A percentile compares a stretch with the other conserved stretches of the same genome.
Conservation (phyloP, 805 yeast genomes). For the Suhomyces prunicola region DNA sequence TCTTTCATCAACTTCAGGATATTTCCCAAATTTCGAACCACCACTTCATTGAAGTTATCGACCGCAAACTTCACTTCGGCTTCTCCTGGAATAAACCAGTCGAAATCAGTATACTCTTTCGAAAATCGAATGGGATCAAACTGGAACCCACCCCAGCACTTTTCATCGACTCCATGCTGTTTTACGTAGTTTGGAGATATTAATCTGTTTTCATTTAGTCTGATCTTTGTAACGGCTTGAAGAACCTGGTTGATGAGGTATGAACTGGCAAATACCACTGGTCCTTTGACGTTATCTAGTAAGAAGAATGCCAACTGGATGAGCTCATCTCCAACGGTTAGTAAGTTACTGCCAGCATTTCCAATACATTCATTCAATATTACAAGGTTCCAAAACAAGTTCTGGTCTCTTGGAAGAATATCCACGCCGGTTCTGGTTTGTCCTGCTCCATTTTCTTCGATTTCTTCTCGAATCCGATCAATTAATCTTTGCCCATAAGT, state of each 20-base stretch:
- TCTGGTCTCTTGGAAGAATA: slow-evolving; percentile 72
- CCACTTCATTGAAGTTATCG: slow-evolving; percentile 50
- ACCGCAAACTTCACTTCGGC: slow-evolving; percentile 60
- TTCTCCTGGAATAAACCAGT: slow-evolving; percentile 72
- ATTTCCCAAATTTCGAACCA: slow-evolving; percentile 40
- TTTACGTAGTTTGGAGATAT: slow-evolving; percentile 44
- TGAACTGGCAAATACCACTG: slow-evolving; percentile 58
- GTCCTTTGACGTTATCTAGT: slow-evolving; percentile 56
- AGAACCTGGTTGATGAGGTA: slow-evolving; percentile 66
- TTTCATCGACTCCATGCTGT: slow-evolving; percentile 40
- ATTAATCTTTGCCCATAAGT: slow-evolving; percentile 44
- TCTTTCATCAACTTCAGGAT: slow-evolving; percentile 37
- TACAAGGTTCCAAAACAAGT: slow-evolving; percentile 66
- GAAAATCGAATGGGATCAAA: slow-evolving; percentile 51
- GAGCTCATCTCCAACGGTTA: slow-evolving; percentile 45
- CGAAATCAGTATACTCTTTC: slow-evolving; percentile 48
- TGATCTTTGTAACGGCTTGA: slow-evolving; percentile 58
- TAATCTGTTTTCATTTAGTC: slow-evolving; percentile 53
- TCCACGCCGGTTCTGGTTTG: slow-evolving; percentile 61
- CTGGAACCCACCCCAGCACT: slow-evolving; percentile 76
- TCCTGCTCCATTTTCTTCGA: slow-evolving; percentile 80
- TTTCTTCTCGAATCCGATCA: slow-evolving; percentile 58
- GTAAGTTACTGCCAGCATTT: slow-evolving; percentile 55
- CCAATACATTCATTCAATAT: slow-evolving; percentile 69
- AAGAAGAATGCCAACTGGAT: slow-evolving; percentile 42